A percentile compares a stretch with the other conserved stretches of the same genome.
Evolutionary conservation across 2,329 filamentous ascomycete species (phyloP).

Genomic region (Talaromyces sp.): DNA sequence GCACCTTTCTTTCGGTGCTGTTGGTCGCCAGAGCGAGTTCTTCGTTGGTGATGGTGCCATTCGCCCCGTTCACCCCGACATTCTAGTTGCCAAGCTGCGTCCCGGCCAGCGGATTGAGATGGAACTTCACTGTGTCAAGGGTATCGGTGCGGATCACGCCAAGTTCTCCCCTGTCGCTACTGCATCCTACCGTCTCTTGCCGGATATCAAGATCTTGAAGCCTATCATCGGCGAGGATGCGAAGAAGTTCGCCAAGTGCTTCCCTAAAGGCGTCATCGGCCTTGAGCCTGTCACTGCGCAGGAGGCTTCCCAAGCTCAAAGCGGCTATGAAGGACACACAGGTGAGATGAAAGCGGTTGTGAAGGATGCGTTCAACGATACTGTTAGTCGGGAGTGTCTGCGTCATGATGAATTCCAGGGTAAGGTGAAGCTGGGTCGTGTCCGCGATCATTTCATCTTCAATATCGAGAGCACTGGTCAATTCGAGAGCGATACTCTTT

Average conservation of each 20-base stretch:
- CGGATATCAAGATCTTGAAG: constrained; percentile 77
- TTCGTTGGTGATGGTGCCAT: constrained; percentile 71
- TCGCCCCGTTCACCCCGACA: constrained; percentile 81
- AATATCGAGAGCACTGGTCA: constrained; percentile 93
- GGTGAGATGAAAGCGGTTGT: constrained; percentile 90
- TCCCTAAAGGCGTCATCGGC: constrained; percentile 83
- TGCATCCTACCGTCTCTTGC: constrained; percentile 87
- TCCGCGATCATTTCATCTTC: constrained; percentile 97
- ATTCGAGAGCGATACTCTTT: constrained; percentile 90
- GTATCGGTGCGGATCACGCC: constrained; percentile 88
- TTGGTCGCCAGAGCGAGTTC: constrained; percentile 70
- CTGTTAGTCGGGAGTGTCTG: constrained; percentile 88
- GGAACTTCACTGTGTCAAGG: constrained; percentile 92
- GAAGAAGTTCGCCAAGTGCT: constrained; percentile 86
- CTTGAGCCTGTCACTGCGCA: constrained; percentile 70
- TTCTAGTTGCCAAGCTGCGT: constrained; percentile 89
- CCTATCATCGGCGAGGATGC: constrained; percentile 88
- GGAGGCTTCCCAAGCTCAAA: constrained; percentile 63
- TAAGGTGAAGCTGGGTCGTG: constrained; percentile 89
- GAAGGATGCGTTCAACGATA: constrained; percentile 85
- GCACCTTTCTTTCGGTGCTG: constrained; percentile 75
- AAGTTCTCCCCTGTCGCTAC: constrained; percentile 98
- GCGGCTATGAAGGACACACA: constrained; percentile 71
- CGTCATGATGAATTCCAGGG: constrained; percentile 90
- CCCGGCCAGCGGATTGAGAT: constrained; percentile 86